These are phyloP conservation scores for Colletotrichum tabaci DNA, from an alignment of 2,329 filamentous ascomycete species.

Conservation along the genomic window DNA sequence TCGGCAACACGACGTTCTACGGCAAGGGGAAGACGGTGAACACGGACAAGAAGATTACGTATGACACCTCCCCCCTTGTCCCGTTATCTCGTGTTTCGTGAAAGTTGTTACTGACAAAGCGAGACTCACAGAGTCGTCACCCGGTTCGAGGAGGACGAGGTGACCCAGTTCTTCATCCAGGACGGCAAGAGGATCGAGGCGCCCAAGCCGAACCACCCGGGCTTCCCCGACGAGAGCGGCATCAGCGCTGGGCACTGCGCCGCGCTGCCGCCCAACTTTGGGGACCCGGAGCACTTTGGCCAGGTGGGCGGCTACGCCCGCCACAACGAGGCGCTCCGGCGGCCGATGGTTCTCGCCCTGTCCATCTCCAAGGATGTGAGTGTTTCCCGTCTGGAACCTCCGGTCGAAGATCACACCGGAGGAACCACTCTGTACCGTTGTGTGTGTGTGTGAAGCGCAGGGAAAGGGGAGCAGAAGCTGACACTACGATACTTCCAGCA, in stretches of 20 bases:
- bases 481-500: not conserved
- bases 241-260: slow-evolving; percentile 17
- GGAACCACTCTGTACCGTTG: no score
- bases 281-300: not conserved
- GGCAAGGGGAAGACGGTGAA: slow-evolving; percentile 70
- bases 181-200: slow-evolving; percentile 67
- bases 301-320: slow-evolving; percentile 4
- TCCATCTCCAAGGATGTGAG: slow-evolving; percentile 38
- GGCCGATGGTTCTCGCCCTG: slow-evolving; percentile 33
- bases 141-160: slow-evolving; percentile 66
- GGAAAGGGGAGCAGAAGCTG: not conserved
- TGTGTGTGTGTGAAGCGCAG: not conserved
- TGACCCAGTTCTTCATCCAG: slow-evolving; percentile 75
- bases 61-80: not conserved
- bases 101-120: not conserved
- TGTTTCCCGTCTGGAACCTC: not conserved
- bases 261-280: not conserved
- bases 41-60: slow-evolving; percentile 68
- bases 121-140: slow-evolving; percentile 66
- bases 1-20: slow-evolving; percentile 73
- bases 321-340: slow-evolving; percentile 4
- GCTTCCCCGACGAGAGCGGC: slow-evolving; percentile 7
- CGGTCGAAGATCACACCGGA: no score
- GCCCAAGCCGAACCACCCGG: slow-evolving; percentile 46
- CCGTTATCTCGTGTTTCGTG: not conserved